Evolutionary conservation across 305 asterid genomes (phyloP).

Genomic region (Solanum hybrid): DNA sequence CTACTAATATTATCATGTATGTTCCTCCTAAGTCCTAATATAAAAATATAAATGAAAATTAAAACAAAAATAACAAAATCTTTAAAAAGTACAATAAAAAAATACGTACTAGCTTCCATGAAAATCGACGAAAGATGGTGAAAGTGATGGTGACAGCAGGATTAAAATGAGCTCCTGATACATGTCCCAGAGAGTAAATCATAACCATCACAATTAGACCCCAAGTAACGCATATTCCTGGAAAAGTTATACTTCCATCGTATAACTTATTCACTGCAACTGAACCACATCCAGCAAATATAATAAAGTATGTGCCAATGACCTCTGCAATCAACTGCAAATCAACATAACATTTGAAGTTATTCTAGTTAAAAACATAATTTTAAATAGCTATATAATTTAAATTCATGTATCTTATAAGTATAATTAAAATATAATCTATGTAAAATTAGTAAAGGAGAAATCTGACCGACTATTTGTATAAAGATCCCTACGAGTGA

Average conservation of each 20-base stretch:
- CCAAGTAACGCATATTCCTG: constrained; percentile 68
- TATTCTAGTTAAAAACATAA: too few relatives aligned
- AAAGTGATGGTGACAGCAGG: constrained; percentile 65
- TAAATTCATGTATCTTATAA: background rate
- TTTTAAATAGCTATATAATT: too few relatives aligned
- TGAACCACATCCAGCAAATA: constrained; percentile 67
- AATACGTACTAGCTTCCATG: constrained; percentile 46
- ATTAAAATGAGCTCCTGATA: constrained; percentile 83
- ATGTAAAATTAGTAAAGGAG: background rate
- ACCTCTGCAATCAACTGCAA: constrained; percentile 55
- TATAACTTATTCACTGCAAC: constrained; percentile 47
- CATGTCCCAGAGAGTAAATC: constrained; percentile 61
- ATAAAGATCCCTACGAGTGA: background rate
- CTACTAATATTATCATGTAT: background rate
- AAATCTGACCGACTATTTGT: background rate
- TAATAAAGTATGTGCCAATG: constrained; percentile 59
- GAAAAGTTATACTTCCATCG: constrained; percentile 44
- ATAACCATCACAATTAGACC: constrained; percentile 67
- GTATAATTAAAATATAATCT: background rate
- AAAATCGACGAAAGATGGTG: constrained; percentile 46
- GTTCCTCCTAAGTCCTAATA: background rate
- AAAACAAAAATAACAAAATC: too few relatives aligned
- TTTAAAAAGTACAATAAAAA: too few relatives aligned
- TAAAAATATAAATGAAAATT: too few relatives aligned
- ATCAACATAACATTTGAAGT: too few relatives aligned